These are phyloP conservation scores for Bryum argenteum DNA, from an alignment of 225 moss, liverwort and hornwort genomes.

Conservation along the genomic window DNA sequence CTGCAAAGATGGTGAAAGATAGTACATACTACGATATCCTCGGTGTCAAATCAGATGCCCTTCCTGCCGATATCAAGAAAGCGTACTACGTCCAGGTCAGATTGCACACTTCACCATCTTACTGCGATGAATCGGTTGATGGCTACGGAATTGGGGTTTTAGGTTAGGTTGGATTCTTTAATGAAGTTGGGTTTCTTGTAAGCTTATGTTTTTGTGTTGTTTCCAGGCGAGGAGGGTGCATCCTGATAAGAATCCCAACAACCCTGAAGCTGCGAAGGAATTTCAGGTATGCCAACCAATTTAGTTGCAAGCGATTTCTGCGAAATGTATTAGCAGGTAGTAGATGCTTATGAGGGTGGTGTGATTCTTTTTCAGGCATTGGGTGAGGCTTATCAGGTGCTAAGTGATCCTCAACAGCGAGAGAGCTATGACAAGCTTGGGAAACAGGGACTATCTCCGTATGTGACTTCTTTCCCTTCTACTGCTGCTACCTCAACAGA, in stretches of 20 bases:
- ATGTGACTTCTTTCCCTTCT: constrained; percentile 21
- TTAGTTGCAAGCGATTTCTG: no score
- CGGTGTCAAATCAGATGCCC: constrained; percentile 54
- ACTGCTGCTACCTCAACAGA: no score
- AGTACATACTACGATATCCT: constrained; percentile 69
- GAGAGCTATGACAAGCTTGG: constrained; percentile 78
- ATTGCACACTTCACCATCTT: neutral
- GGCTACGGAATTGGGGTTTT: no score
- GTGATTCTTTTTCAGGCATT: constrained; percentile 51
- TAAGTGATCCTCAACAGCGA: constrained; percentile 77
- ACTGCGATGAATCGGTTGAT: no score
- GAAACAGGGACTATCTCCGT: constrained; percentile 71
- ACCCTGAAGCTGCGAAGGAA: constrained; percentile 49
- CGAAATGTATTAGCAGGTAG: no score
- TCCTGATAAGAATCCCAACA: constrained; percentile 58
- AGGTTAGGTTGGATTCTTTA: neutral
- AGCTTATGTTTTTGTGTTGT: neutral
- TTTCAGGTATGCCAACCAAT: constrained; percentile 41
- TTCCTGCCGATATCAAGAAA: constrained; percentile 79
- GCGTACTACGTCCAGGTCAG: constrained; percentile 81
- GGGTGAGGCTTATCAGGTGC: constrained; percentile 92
- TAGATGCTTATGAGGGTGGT: neutral
- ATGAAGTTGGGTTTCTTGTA: neutral
- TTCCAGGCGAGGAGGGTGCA: constrained; percentile 60
- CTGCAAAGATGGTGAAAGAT: constrained; percentile 81